These are phyloP conservation scores for Fremontodendron californicum DNA, from an alignment of 345 rosid species.

Conservation along the genomic window DNA sequence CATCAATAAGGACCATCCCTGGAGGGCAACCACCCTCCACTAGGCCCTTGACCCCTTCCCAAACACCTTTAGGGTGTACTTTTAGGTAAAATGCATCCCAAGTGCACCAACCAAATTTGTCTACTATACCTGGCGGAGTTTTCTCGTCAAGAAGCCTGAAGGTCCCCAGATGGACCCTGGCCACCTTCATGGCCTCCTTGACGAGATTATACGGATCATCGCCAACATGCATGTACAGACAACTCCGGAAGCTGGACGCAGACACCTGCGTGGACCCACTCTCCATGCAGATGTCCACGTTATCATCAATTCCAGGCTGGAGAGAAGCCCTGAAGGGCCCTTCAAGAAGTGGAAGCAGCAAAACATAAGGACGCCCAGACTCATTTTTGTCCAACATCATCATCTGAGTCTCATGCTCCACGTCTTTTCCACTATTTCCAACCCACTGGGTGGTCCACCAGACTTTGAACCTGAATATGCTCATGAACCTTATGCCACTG, in stretches of 20 bases:
- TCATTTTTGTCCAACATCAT: conserved; percentile 54
- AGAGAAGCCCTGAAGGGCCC: conserved; percentile 64
- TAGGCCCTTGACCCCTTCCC: conserved; percentile 65
- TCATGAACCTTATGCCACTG: conserved; percentile 2
- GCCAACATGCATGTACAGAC: conserved; percentile 59
- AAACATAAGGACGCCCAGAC: conserved; percentile 60
- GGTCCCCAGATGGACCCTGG: conserved; percentile 56
- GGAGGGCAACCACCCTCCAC: conserved; percentile 92
- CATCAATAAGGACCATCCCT: conserved; percentile 78
- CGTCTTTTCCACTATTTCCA: conserved; percentile 2
- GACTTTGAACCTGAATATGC: conserved; percentile 16
- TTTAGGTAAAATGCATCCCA: conserved; percentile 96
- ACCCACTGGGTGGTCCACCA: conserved; percentile 18
- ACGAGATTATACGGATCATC: conserved; percentile 60
- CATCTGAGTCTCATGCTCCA: conserved; percentile 61
- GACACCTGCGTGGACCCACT: conserved; percentile 71
- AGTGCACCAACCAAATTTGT: conserved; percentile 94
- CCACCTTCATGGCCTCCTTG: conserved; percentile 63
- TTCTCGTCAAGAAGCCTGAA: conserved; percentile 75
- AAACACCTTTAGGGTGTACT: conserved; percentile 70
- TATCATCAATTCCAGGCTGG: conserved; percentile 59
- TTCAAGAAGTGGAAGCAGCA: conserved; percentile 65
- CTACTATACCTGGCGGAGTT: conserved; percentile 70
- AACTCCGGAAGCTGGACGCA: conserved; percentile 36
- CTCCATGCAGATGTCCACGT: conserved; percentile 68